Evolutionary conservation across 495 filamentous ascomycete species (phyloP).

Genomic region (Penicillium manginii): DNA sequence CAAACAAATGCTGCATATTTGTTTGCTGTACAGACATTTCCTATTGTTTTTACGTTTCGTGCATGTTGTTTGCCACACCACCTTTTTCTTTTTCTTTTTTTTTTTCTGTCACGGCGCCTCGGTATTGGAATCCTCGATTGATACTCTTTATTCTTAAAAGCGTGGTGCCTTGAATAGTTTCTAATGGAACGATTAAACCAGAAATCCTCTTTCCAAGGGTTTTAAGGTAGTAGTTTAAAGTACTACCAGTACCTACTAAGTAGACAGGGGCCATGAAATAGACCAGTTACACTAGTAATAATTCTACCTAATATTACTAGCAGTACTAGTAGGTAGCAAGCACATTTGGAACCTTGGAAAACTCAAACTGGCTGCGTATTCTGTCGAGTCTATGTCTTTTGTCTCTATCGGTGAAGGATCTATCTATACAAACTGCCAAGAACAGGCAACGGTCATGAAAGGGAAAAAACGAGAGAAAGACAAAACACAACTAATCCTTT

Average conservation of each 20-base stretch:
- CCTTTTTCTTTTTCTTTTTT: slow-evolving; percentile 25
- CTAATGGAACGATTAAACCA: slow-evolving; percentile 38
- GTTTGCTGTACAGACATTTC: slow-evolving; percentile 38
- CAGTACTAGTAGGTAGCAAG: no score
- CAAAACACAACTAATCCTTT: no score
- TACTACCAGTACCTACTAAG: no score
- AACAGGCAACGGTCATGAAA: neutral
- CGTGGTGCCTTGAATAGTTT: slow-evolving; percentile 33
- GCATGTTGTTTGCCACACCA: slow-evolving; percentile 9
- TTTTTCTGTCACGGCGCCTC: slow-evolving; percentile 32
- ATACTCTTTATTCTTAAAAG: slow-evolving; percentile 31
- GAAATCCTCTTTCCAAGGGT: no score
- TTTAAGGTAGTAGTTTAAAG: no score
- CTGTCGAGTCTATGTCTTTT: neutral
- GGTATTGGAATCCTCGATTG: slow-evolving; percentile 38
- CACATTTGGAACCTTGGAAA: neutral
- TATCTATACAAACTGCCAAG: slow-evolving; percentile 15
- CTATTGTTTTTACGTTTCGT: slow-evolving; percentile 15
- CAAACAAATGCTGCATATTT: slow-evolving; percentile 34
- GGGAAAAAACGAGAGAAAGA: neutral
- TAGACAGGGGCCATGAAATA: no score
- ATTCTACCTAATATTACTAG: no score
- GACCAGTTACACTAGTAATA: no score
- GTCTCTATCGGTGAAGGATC: slow-evolving; percentile 1
- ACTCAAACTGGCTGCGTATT: no score